Percentiles rank a stretch among this genome's conserved stretches.
Conservation (phyloP, 192 early-diverging fungal genomes). For the Backusella tuberculispora region DNA sequence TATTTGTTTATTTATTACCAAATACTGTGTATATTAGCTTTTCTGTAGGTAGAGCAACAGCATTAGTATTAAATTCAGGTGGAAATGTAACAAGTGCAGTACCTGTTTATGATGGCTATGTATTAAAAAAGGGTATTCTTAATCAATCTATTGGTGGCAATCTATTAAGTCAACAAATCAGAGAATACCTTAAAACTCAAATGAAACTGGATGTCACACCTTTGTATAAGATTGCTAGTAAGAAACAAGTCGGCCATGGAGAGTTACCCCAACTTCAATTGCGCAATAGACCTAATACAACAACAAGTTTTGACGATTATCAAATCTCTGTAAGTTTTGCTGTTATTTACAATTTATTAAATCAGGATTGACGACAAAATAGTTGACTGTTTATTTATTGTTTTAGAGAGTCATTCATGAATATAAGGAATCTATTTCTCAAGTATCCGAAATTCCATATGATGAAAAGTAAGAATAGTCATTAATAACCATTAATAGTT, state of each 20-base stretch:
- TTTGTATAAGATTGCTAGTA: slow-evolving; percentile 80
- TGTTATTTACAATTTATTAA: background rate
- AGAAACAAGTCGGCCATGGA: slow-evolving; percentile 71
- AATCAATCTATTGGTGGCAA: slow-evolving; percentile 81
- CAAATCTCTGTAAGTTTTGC: slow-evolving; percentile 66
- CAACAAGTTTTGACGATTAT: slow-evolving; percentile 69
- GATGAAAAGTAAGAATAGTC: slow-evolving; percentile 62
- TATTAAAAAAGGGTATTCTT: slow-evolving; percentile 83
- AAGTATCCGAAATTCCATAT: slow-evolving; percentile 73
- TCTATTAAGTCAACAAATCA: slow-evolving; percentile 76
- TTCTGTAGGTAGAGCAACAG: slow-evolving; percentile 84
- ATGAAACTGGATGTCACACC: slow-evolving; percentile 73
- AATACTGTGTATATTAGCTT: slow-evolving; percentile 58
- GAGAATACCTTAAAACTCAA: slow-evolving; percentile 59
- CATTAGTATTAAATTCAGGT: slow-evolving; percentile 93
- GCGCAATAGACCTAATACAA: slow-evolving; percentile 60
- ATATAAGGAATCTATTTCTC: slow-evolving; percentile 93
- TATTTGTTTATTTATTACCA: no score
- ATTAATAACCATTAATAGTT: background rate
- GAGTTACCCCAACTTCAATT: slow-evolving; percentile 57
- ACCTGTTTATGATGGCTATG: slow-evolving; percentile 96
- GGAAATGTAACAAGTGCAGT: slow-evolving; percentile 84
- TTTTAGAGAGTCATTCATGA: slow-evolving; percentile 79
- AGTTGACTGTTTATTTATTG: background rate
- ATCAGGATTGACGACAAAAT: background rate